Evolutionary conservation across 169 alveolate species (phyloP).

Genomic region (Plasmodium yoelii): DNA sequence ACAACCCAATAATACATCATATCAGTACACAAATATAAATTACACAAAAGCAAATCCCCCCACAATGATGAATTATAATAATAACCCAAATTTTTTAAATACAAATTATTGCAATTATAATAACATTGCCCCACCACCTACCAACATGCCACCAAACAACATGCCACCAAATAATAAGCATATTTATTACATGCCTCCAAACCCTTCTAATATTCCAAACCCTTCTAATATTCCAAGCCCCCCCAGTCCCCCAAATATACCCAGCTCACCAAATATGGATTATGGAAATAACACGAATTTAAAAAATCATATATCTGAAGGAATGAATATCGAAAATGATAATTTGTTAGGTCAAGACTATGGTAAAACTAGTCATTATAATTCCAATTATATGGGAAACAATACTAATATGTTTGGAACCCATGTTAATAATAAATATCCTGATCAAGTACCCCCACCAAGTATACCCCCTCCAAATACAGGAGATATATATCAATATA

Average conservation of each 20-base stretch:
- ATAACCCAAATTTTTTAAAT: neutral
- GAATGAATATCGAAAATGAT: neutral
- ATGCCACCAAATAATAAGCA: no score
- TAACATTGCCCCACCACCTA: neutral
- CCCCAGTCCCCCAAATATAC: no score
- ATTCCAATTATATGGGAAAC: neutral
- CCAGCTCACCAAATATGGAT: no score
- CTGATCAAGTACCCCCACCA: neutral
- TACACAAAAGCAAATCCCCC: neutral
- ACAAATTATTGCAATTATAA: slow-evolving; percentile 6
- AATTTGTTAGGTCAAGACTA: neutral
- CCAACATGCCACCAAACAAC: no score
- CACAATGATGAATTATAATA: neutral
- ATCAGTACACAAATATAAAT: neutral
- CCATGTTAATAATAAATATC: neutral
- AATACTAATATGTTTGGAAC: neutral
- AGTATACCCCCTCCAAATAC: neutral
- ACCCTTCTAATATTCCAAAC: no score
- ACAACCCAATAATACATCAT: neutral
- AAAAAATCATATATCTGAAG: neutral
- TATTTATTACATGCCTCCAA: no score
- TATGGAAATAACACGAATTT: neutral
- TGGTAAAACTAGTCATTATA: neutral
- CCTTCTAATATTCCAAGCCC: no score
- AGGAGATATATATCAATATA: neutral